Conservation (phyloP, 805 yeast species). For the Candida nanaspora region DNA sequence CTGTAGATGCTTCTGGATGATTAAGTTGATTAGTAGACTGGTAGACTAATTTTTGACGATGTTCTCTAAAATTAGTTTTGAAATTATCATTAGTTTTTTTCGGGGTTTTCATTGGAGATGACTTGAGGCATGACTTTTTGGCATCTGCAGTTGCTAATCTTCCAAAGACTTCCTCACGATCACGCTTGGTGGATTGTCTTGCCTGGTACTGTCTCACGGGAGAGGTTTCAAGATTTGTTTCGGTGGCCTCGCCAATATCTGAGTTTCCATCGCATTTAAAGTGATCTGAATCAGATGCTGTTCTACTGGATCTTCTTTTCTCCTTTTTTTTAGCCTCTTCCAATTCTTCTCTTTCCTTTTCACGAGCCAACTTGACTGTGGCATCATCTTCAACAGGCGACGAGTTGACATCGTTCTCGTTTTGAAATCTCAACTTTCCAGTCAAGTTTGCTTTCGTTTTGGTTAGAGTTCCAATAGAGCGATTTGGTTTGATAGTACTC, state of each 20-base stretch:
- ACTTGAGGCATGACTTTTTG: not conserved
- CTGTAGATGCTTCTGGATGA: constrained; percentile 2
- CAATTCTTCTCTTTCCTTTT: constrained; percentile 1
- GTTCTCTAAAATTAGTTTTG: not conserved
- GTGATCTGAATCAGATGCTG: too few species aligned
- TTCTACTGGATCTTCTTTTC: too few species aligned
- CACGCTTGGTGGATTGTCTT: constrained; percentile 11
- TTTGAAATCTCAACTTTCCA: constrained; percentile 3
- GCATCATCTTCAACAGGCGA: constrained; percentile 4
- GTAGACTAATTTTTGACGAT: not conserved
- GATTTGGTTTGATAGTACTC: constrained; percentile 15
- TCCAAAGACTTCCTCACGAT: constrained; percentile 7
- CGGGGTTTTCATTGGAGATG: constrained; percentile 6
- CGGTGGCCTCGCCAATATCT: not conserved
- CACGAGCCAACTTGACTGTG: not conserved
- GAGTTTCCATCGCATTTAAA: too few species aligned
- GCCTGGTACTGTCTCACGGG: constrained; percentile 17
- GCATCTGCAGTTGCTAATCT: not conserved
- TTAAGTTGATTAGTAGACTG: not conserved
- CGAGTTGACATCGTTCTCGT: not conserved
- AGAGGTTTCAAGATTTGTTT: constrained; percentile 11
- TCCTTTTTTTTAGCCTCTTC: constrained; percentile 1
- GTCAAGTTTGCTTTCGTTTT: constrained; percentile 20
- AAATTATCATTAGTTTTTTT: not conserved
- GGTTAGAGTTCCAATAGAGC: constrained; percentile 9